Evolutionary conservation across 2,329 filamentous ascomycete genomes (phyloP), one percentile per base, ranked within the genome.

Genomic region (Blastomyces parvus): DNA sequence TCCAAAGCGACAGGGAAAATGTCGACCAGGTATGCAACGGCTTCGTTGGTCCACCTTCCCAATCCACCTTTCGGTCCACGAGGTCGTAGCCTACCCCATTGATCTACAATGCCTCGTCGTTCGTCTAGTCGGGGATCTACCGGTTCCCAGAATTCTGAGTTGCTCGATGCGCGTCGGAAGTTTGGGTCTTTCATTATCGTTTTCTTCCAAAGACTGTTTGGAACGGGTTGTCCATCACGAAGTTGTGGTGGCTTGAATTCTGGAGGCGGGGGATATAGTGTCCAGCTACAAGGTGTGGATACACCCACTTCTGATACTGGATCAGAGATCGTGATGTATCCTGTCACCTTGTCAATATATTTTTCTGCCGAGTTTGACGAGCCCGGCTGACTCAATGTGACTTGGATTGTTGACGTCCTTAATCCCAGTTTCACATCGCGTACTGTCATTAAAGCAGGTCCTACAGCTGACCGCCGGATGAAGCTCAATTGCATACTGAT

Each of bases 321-420:
- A 36, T 59, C 58, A 22, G 58, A 59, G 58, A 59, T 33, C 17
- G 58, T 59, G 13, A 59, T 36, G 42, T 48, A 59, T 48, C 58
- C 58, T 5, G 58, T 13, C 9, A 59, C 58, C 44, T 36, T 59
- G 5, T 33, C 42, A 36, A 33, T n/a, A 9, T 42, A 14, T 42
- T 30, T 48, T 1, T 22, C 42, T 1, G 27, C 42, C 27, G 25
- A 46, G 27, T 19, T 33, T 59, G 42, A 19, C 22, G 58, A 11
- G 19, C 30, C 25, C 17, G 17, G 40, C n/a, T 59, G 58, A 36
- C 40, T 59, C 27, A 59, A 19, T 8, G 42, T 38, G 11, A 59
- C 30, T 5, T 59, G 58, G n/a, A 59, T 59, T 22, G 42, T 50
- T 19, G 58, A 59, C 14, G 42, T 59, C 40, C 58, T 59, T 22